Percentiles rank a stretch among this genome's conserved stretches.
Conservation (phyloP, 2,329 filamentous ascomycete genomes). For the Rasamsonia emersonii region DNA sequence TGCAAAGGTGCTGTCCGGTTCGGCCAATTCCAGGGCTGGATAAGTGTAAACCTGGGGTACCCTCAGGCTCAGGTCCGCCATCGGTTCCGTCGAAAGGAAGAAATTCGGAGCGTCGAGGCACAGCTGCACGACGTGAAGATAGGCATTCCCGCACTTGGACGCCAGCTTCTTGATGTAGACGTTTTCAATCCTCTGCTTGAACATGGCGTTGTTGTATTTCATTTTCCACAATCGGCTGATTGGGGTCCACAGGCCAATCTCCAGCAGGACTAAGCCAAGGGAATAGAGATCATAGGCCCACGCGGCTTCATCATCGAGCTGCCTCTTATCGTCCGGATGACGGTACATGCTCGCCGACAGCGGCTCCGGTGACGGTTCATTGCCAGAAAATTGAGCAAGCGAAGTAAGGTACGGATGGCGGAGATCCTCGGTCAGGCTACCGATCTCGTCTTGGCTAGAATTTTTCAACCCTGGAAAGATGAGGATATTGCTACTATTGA, state of each 20-base stretch:
- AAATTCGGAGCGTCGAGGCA: constrained; percentile 52
- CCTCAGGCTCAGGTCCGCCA: constrained; percentile 32
- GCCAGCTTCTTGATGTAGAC: constrained; percentile 54
- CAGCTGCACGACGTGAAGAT: constrained; percentile 54
- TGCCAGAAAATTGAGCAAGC: constrained; percentile 49
- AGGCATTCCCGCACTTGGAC: constrained; percentile 55
- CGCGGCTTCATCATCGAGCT: constrained; percentile 27
- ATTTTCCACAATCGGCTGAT: constrained; percentile 55
- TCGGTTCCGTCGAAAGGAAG: constrained; percentile 32
- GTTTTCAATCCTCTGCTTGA: constrained; percentile 55
- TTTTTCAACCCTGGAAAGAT: constrained; percentile 41
- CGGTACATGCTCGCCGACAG: constrained; percentile 51
- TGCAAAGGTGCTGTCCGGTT: constrained; percentile 31
- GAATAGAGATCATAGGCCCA: constrained; percentile 52
- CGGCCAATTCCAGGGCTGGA: constrained; percentile 33
- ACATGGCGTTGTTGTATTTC: constrained; percentile 54
- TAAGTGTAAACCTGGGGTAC: constrained; percentile 34
- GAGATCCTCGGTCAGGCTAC: constrained; percentile 34
- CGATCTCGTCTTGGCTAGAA: constrained; percentile 25
- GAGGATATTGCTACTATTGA: constrained; percentile 57
- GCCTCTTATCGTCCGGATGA: constrained; percentile 44
- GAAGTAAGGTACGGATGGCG: constrained; percentile 51
- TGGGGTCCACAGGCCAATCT: constrained; percentile 57
- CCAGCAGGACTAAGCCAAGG: constrained; percentile 52
- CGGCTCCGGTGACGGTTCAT: constrained; percentile 38